Conservation (phyloP, 306 rosid species). For the Gastrolobium bilobum region DNA sequence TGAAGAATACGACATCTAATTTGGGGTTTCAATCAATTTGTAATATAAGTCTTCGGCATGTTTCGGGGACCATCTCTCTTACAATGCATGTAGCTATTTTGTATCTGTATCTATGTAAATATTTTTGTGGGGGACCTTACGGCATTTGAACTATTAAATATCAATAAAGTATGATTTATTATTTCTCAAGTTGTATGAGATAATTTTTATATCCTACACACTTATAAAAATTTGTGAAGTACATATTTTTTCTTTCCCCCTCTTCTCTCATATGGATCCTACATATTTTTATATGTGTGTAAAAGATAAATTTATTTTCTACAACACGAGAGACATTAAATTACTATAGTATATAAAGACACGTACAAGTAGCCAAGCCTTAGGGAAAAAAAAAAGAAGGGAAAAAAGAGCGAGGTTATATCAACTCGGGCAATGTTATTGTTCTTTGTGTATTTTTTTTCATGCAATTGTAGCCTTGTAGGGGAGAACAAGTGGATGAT, state of each 20-base stretch:
- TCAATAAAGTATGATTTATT: too few relatives aligned
- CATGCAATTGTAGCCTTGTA: neutral
- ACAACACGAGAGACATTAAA: too few relatives aligned
- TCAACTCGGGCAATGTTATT: constrained; percentile 27
- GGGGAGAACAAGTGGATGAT: neutral
- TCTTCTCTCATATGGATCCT: too few relatives aligned
- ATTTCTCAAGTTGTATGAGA: too few relatives aligned
- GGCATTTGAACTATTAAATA: neutral
- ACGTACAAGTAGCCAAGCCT: neutral
- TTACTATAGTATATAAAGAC: neutral
- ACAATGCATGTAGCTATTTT: constrained; percentile 34
- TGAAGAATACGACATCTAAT: constrained; percentile 51
- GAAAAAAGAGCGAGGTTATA: neutral
- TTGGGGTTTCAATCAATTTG: constrained; percentile 50
- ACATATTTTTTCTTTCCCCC: too few relatives aligned
- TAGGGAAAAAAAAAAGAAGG: neutral
- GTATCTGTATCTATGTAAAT: neutral
- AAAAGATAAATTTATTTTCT: too few relatives aligned
- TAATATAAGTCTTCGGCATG: constrained; percentile 27
- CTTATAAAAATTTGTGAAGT: too few relatives aligned
- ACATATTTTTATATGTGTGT: too few relatives aligned
- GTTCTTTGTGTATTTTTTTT: neutral
- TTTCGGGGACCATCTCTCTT: constrained; percentile 57
- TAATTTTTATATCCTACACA: too few relatives aligned
- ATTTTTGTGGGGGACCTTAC: constrained; percentile 43